phyloP scores from a whole-genome alignment of 352 stramenopile genomes.

The Globisporangium middletonii region DNA sequence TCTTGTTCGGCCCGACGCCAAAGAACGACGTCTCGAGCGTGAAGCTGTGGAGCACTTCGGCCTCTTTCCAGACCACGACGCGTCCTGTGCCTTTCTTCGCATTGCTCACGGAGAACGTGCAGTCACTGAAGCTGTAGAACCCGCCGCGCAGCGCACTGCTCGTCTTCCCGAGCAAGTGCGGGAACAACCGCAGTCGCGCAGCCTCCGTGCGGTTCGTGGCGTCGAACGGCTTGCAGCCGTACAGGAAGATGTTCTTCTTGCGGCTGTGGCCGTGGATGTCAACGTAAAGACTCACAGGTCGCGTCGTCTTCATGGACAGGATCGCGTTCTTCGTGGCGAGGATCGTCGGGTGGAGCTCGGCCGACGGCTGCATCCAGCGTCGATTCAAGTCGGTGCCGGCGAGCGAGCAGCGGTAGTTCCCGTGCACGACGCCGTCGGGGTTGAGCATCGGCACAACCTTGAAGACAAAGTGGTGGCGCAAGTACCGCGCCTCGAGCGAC shows the following conservation, averaged over 20 bases:
- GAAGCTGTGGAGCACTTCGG: conserved; percentile 67
- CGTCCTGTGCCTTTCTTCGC: conserved; percentile 60
- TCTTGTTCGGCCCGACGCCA: conserved; percentile 32
- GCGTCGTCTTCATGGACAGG: conserved; percentile 30
- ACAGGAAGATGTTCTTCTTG: conserved; percentile 89
- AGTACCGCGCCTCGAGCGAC: conserved; percentile 55
- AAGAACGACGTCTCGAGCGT: conserved; percentile 79
- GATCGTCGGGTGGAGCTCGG: conserved; percentile 70
- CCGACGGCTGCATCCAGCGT: conserved; percentile 48
- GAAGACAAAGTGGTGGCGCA: conserved; percentile 86
- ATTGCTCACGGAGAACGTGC: conserved; percentile 58
- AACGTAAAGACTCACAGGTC: conserved; percentile 68
- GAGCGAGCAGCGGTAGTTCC: conserved; percentile 88
- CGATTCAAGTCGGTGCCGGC: conserved; percentile 87
- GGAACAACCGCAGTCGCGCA: conserved; percentile 54
- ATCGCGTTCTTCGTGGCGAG: conserved; percentile 72
- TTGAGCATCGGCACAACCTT: conserved; percentile 94
- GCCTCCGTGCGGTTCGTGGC: conserved; percentile 32
- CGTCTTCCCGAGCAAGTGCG: conserved; percentile 60
- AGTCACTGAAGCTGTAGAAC: conserved; percentile 64
- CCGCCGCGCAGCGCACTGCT: conserved; percentile 30
- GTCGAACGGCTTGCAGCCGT: conserved; percentile 58
- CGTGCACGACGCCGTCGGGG: conserved; percentile 88
- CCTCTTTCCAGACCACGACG: conserved; percentile 61
- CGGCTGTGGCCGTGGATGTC: conserved; percentile 88